Conservation (phyloP, 768 basidiomycete genomes). For the Mycena vulgaris region DNA sequence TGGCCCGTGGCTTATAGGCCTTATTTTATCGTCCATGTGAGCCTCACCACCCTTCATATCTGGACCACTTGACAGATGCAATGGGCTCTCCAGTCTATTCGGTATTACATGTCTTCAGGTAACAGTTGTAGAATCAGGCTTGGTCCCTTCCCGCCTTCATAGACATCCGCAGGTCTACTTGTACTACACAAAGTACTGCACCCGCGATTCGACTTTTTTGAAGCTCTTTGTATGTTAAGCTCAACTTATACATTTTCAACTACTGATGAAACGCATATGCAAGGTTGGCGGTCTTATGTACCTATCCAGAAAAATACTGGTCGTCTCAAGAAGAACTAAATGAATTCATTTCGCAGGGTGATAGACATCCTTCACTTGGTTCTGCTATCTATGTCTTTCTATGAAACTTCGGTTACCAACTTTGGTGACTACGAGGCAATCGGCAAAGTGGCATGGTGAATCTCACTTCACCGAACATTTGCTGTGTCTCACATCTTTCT, state of each 20-base stretch:
- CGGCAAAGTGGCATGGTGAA: background rate
- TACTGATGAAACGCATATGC: background rate
- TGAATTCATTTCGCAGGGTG: background rate
- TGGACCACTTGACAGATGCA: background rate
- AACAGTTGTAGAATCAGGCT: too few relatives aligned
- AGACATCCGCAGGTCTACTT: conserved; percentile 8
- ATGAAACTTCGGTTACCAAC: background rate
- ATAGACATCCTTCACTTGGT: background rate
- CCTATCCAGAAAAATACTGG: background rate
- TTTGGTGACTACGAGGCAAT: background rate
- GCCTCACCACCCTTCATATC: background rate
- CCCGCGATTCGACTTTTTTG: background rate
- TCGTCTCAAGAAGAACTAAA: too few relatives aligned
- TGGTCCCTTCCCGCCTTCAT: too few relatives aligned
- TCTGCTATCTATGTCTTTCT: background rate
- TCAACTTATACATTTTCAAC: background rate
- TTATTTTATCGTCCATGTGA: background rate
- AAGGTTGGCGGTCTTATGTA: background rate
- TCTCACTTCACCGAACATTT: background rate
- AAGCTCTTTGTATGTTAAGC: background rate
- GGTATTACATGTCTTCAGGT: conserved; percentile 1
- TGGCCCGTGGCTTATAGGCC: background rate
- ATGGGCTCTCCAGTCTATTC: background rate
- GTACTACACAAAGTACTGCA: conserved; percentile 5
- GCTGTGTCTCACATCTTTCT: background rate